Base-by-base conservation (phyloP, 495 filamentous ascomycete genomes). In the Penicillium turbatum region DNA sequence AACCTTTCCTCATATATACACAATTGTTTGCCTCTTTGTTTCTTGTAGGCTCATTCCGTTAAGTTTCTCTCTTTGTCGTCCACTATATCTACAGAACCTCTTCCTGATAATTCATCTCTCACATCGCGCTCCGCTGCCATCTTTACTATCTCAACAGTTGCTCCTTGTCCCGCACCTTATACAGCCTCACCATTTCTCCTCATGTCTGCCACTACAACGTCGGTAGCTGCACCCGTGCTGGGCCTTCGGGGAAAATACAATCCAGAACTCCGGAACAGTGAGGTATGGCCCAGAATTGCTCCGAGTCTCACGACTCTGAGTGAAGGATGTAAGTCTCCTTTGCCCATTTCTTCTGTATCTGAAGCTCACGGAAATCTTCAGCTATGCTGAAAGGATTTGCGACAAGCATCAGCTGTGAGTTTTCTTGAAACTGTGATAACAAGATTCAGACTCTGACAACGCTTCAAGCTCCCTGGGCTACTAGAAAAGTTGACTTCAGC, bases 231-330 rank as follows among this genome's bases (percentile, higher is more conserved):
- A 16, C 40, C n/a, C 10, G 5, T 16, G 17, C 51, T 40, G 27
- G 32, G 35, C 6, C 46, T 16, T 52, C 11, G n/a, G 45, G 16
- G 40, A 17, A n/a, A 21, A 49, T 9, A 63, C 54, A 44, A 49
- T 42, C 45, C 37, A 45, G 45, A 52, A 40, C 59, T 37, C 2
- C 32, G 19, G 9, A 37, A 31, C 9, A n/a, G 36, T 3, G 5
- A 32, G 6, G 29, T 32, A 24, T 48, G 43, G 43, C 5, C 8
- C 10, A 31, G 27, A 6, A n/a, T 46, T 9, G 29, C 15, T 13
- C 4, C 27, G 1, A 46, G 15, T 12, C 43, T 46, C 5, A 19
- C 27, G 3, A 10, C 27, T 9, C 7, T 46, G 5, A 29, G 10
- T 0, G 21, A 46, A 34, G 43, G n/a, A 46, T 27, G 27, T 21